Evolutionary conservation across 768 basidiomycete genomes (phyloP), one percentile per base, ranked within the genome.

Genomic region (Holtermannia corniformis): DNA sequence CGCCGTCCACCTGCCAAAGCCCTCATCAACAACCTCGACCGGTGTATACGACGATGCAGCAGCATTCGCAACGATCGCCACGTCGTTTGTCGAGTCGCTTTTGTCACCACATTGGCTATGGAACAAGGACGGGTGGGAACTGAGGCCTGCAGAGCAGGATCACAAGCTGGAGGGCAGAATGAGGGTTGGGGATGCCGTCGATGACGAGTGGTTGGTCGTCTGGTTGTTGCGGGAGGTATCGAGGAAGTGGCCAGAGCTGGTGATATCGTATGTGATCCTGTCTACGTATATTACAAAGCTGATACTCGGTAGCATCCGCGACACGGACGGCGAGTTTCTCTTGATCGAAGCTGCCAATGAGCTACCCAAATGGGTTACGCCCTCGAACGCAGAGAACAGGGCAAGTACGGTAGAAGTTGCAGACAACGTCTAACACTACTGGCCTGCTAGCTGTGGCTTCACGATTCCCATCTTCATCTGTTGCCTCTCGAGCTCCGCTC

Each of bases 121-220:
- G 71, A 68, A 72, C 52, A 70, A 68, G 41, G 71, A 72, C 53
- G 26, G 57, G 2, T 72, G 65, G 65, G 68, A 72, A 56, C 61
- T 72, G 20, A 65, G 64, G 28, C 54, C 62, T 0, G 25, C 49
- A 7, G 47, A 47, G 16, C 14, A 19, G 37, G 44, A 47, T n/a
- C 27, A 79, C 74, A 74, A 82, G 41, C 73, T 96, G 1, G 83
- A 89, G 64, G 90, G 92, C 7, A 75, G 77, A 43, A 87, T 92
- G 83, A 77, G 91, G 43, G 86, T 97, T 21, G 93, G 95, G 2
- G 95, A 99, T 73, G 86, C 83, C 49, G 80, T 97, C n/a, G 92
- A 99, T 71, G 95, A 99, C 63, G 95, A 99, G 73, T 99, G 95
- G 95, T 84, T 83, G 68, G 78, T 80, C 13, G 90, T 96, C 16